Base-by-base conservation (phyloP, 2,329 filamentous ascomycete species). In the Chalaropsis thielavioides region DNA sequence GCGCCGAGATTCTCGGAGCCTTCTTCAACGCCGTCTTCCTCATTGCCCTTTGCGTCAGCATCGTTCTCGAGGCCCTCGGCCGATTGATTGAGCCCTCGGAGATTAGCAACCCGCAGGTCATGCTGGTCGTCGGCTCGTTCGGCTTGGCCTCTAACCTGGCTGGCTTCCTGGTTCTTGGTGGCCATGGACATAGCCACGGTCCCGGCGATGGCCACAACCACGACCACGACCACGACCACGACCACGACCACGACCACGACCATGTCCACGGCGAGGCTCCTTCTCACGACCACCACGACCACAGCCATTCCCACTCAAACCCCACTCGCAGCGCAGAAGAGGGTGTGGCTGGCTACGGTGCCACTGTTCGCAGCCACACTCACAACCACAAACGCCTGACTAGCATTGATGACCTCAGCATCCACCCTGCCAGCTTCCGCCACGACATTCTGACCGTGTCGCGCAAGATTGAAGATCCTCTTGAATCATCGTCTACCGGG, bases 11-110 rank as follows among this genome's bases (percentile, higher is more conserved):
- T 11, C 81, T 99, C 5, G 94, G 94, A 72, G 94, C 94, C 60
- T 86, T 97, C 71, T 90, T 97, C 76, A 99, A 99, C 72, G 94
- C 94, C 69, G 92, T 97, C 58, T 99, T 99, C 78, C 81, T 99
- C 56, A 94, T 99, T 72, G 94, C 94, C 7, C 83, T 99, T 8
- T 99, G 94, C 77, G 81, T 99, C 65, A 95, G 92, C 62, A 99
- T 99, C 75, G 89, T 97, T 72, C 85, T 99, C 71, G 94, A 99
- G 76, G 94, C 94, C 17, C 83, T 96, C 67, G 90, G 92, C 71
- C 88, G 94, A 72, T 88, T 99, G 70, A 82, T 97, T 72, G 90
- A 97, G 71, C 91, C 92, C 7, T 92, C 92, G 71, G 85, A 89
- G 73, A 92, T 99, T 72, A 80, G 80, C 62, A 90, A 95, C 71